Evolutionary conservation across 2,329 filamentous ascomycete species (phyloP).

Genomic region (Torrubiella hemipterigena): DNA sequence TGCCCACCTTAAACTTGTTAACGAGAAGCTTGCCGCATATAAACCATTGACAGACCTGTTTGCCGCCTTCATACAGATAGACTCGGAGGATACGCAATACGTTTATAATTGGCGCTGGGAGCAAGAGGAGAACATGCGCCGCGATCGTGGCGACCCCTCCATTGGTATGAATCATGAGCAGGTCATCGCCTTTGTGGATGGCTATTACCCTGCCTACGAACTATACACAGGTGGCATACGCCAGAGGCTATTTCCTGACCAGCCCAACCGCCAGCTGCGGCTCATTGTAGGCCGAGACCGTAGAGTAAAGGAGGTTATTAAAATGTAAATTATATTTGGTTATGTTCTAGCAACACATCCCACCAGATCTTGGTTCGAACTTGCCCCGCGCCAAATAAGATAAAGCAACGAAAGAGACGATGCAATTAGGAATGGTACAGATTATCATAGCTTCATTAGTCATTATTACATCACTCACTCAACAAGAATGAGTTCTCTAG

Average conservation of each 20-base stretch:
- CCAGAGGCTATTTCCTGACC: slow-evolving; percentile 39
- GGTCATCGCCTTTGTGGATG: slow-evolving; percentile 61
- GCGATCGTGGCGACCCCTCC: slow-evolving; percentile 39
- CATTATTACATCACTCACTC: background rate
- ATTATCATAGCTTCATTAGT: too few species aligned
- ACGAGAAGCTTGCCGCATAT: slow-evolving; percentile 33
- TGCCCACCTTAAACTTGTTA: slow-evolving; percentile 37
- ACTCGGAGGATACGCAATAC: slow-evolving; percentile 60
- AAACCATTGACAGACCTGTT: slow-evolving; percentile 36
- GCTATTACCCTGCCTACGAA: slow-evolving; percentile 62
- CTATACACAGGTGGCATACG: slow-evolving; percentile 51
- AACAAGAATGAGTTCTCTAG: background rate
- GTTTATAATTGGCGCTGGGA: slow-evolving; percentile 79
- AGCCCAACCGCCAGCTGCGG: slow-evolving; percentile 43
- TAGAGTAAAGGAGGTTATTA: slow-evolving; percentile 42
- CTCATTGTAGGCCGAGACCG: slow-evolving; percentile 50
- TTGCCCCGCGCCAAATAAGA: too few species aligned
- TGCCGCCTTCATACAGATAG: slow-evolving; percentile 44
- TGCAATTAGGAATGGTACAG: too few species aligned
- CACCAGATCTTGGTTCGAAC: too few species aligned
- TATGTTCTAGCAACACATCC: too few species aligned
- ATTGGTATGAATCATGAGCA: slow-evolving; percentile 74
- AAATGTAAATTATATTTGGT: too few species aligned
- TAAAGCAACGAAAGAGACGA: background rate
- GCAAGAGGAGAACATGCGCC: slow-evolving; percentile 63